phyloP scores from a whole-genome alignment of 2,329 filamentous ascomycete species.

The Hypoxylon sp. region DNA sequence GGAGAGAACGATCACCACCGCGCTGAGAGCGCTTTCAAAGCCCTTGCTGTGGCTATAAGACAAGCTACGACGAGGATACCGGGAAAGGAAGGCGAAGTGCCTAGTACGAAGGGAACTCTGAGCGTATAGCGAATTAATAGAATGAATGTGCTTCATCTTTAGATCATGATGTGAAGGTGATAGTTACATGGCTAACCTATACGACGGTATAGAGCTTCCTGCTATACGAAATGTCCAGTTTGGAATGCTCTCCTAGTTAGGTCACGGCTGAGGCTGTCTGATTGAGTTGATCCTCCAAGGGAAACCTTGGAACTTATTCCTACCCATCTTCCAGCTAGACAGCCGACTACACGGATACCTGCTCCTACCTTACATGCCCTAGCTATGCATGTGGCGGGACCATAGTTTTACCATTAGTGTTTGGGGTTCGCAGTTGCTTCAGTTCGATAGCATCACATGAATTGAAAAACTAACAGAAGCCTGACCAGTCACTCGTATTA shows the following conservation, averaged over 20 bases:
- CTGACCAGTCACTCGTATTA: background rate
- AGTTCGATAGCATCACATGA: background rate
- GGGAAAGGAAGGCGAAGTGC: conserved; percentile 90
- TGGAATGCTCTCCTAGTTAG: background rate
- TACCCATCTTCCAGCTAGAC: background rate
- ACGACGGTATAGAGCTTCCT: background rate
- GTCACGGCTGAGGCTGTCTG: background rate
- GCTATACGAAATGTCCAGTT: background rate
- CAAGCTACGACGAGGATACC: conserved; percentile 81
- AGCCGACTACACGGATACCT: background rate
- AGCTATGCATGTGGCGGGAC: background rate
- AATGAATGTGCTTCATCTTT: background rate
- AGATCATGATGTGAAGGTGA: background rate
- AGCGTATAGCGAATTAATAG: conserved; percentile 62
- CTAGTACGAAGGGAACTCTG: conserved; percentile 95
- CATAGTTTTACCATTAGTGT: background rate
- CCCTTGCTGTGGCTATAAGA: conserved; percentile 87
- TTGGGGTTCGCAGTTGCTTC: background rate
- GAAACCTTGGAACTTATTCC: background rate
- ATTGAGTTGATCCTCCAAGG: background rate
- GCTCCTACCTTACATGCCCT: background rate
- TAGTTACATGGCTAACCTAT: background rate
- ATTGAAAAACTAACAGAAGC: background rate
- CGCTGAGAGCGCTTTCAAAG: conserved; percentile 98
- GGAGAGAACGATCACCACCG: conserved; percentile 97